Evolutionary conservation across 2,329 filamentous ascomycete genomes (phyloP).

Genomic region (Diatrype stigma): DNA sequence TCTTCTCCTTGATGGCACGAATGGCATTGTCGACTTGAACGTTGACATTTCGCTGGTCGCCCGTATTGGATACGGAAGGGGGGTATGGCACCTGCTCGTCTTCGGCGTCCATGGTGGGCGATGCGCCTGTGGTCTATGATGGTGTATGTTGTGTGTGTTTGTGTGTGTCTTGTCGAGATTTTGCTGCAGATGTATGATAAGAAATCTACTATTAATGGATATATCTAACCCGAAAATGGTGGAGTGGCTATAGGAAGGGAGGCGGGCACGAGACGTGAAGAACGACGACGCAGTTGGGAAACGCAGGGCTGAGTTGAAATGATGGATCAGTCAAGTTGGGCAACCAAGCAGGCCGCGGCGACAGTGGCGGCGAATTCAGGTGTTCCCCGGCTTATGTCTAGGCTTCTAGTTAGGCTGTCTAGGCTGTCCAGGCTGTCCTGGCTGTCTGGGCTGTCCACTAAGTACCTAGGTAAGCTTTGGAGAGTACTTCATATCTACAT

Average conservation of each 20-base stretch:
- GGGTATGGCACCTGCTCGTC: slow-evolving; percentile 32
- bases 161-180: background rate
- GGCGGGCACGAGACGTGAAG: background rate
- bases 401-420: too few relatives aligned
- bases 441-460: too few relatives aligned
- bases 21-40: slow-evolving; percentile 81
- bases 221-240: background rate
- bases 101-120: slow-evolving; percentile 47
- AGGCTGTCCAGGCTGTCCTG: too few relatives aligned
- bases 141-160: background rate
- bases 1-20: slow-evolving; percentile 90
- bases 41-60: slow-evolving; percentile 48
- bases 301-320: background rate
- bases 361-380: background rate
- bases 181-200: background rate
- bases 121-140: slow-evolving; percentile 14
- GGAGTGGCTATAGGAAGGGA: background rate
- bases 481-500: too few relatives aligned
- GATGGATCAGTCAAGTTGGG: background rate
- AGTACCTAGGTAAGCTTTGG: too few relatives aligned
- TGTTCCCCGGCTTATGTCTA: too few relatives aligned
- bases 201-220: background rate
- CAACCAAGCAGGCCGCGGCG: background rate
- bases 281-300: background rate
- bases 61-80: slow-evolving; percentile 21